phyloP scores from a whole-genome alignment of 805 yeast genomes.

The Zygotorulaspora sp. region DNA sequence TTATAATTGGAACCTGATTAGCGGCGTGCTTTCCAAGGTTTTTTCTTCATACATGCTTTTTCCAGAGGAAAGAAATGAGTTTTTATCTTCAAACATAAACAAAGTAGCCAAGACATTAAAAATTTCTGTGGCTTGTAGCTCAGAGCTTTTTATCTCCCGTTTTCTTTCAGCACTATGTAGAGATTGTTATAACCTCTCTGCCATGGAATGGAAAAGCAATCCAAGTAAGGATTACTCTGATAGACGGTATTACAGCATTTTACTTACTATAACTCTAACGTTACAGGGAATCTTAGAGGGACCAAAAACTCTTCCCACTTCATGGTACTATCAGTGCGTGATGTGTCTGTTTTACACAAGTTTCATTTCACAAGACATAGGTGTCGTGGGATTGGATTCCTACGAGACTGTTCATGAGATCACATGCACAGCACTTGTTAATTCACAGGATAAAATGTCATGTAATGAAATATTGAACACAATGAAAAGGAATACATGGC shows the following conservation, averaged over 20 bases:
- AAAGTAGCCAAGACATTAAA: constrained; percentile 23
- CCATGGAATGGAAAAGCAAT: constrained; percentile 11
- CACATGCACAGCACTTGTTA: constrained; percentile 13
- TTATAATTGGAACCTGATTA: constrained; percentile 19
- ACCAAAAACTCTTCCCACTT: constrained; percentile 2
- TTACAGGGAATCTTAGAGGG: constrained; percentile 17
- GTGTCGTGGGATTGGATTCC: constrained; percentile 26
- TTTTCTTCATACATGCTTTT: constrained; percentile 13
- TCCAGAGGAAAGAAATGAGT: constrained; percentile 3
- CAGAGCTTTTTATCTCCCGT: constrained; percentile 1
- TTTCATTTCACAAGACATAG: constrained; percentile 25
- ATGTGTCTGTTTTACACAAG: constrained; percentile 20
- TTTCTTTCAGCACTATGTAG: constrained; percentile 12
- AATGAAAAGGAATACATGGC: constrained; percentile 18
- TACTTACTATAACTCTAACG: constrained; percentile 21
- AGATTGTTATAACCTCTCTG: constrained; percentile 13
- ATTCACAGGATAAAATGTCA: background rate
- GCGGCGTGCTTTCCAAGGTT: constrained; percentile 12
- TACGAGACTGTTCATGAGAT: constrained; percentile 27
- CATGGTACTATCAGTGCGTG: constrained; percentile 17
- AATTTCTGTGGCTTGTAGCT: constrained; percentile 12
- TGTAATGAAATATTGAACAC: constrained; percentile 11
- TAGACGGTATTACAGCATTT: constrained; percentile 17
- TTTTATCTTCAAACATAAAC: constrained; percentile 17
- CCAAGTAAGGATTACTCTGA: constrained; percentile 15